Evolutionary conservation across 1,139 yeast species (phyloP).

Genomic region (Magnusiomyces suaveolens): DNA sequence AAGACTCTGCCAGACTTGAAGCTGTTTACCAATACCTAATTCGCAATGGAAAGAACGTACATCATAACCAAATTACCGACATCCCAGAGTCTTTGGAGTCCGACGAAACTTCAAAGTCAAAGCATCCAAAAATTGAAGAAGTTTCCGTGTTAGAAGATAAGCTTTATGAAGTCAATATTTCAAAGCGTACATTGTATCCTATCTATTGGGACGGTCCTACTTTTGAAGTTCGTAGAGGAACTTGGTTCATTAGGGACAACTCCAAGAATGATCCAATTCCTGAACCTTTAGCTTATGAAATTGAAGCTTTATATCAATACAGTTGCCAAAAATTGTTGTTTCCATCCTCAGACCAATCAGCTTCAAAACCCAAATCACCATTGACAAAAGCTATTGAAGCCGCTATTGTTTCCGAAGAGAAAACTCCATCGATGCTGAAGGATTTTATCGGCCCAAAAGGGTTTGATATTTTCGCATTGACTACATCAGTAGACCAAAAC

Average conservation of each 20-base stretch:
- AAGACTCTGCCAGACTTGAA: constrained; percentile 59
- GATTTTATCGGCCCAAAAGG: neutral
- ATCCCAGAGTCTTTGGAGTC: no score
- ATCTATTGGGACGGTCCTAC: constrained; percentile 86
- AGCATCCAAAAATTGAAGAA: neutral
- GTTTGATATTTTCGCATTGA: neutral
- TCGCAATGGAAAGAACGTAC: neutral
- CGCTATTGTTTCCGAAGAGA: neutral
- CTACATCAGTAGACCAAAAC: neutral
- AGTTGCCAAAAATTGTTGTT: neutral
- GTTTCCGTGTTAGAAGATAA: constrained; percentile 75
- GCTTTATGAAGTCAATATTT: constrained; percentile 60
- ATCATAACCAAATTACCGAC: neutral
- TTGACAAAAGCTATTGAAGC: neutral
- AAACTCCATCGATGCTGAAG: neutral
- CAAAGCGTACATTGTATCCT: constrained; percentile 48
- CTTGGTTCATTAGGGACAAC: constrained; percentile 65
- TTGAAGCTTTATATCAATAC: constrained; percentile 44
- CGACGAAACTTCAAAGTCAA: neutral
- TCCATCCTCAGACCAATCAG: neutral
- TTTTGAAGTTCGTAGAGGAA: constrained; percentile 74
- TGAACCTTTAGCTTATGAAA: constrained; percentile 41
- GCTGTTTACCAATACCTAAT: constrained; percentile 31
- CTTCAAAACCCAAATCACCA: neutral
- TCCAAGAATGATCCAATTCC: constrained; percentile 43